Evolutionary conservation across 1,139 yeast genomes (phyloP).

Genomic region (Taphrina populina): DNA sequence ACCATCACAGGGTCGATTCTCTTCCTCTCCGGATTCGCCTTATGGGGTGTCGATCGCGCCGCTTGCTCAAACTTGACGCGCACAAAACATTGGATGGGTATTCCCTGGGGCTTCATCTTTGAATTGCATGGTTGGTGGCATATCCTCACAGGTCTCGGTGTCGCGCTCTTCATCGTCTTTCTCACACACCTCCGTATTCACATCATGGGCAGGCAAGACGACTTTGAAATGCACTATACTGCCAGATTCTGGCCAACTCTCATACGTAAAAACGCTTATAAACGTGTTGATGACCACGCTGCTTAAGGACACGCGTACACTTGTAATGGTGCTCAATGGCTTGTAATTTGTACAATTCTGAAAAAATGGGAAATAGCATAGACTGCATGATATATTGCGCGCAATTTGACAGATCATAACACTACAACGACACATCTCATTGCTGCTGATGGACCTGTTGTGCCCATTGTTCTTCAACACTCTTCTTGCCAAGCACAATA

Average conservation of each 20-base stretch:
- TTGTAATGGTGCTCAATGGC: no score
- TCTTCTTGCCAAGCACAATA: slow-evolving; percentile 60
- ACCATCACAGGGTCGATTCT: slow-evolving; percentile 62
- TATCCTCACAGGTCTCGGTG: slow-evolving; percentile 47
- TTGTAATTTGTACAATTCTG: no score
- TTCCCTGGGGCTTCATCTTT: slow-evolving; percentile 82
- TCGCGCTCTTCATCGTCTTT: slow-evolving; percentile 62
- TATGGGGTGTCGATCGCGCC: slow-evolving; percentile 86
- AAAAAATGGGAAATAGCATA: no score
- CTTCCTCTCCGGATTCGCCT: slow-evolving; percentile 68
- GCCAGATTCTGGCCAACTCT: slow-evolving; percentile 17
- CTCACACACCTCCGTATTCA: slow-evolving; percentile 67
- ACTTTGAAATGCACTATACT: slow-evolving; percentile 45
- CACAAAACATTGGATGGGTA: slow-evolving; percentile 67
- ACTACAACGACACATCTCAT: no score
- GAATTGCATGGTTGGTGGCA: slow-evolving; percentile 49
- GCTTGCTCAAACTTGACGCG: slow-evolving; percentile 65
- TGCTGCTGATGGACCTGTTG: no score
- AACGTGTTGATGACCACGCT: slow-evolving; percentile 12
- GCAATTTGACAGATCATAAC: no score
- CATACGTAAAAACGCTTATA: slow-evolving; percentile 21
- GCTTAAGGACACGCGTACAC: slow-evolving; percentile 4
- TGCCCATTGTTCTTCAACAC: slow-evolving; percentile 14
- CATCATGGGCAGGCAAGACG: slow-evolving; percentile 54
- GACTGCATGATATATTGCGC: no score